Evolutionary conservation across 1,284 basidiomycete species (phyloP), one percentile per base, ranked within the genome.

Genomic region (Puccinia sorghi): DNA sequence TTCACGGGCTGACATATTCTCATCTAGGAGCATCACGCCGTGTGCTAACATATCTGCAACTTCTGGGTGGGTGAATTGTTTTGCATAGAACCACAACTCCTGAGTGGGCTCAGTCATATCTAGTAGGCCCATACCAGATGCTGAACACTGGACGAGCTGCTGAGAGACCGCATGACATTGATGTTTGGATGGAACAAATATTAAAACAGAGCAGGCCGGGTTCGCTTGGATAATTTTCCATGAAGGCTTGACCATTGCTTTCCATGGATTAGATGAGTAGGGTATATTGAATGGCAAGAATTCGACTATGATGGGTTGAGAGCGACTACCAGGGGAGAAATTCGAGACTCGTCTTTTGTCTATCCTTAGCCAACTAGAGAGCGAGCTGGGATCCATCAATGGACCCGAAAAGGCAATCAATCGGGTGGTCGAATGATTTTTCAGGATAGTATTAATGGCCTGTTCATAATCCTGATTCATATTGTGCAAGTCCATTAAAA

Each of bases 131-230:
- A 64, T 92, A 81, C 88, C 88, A 89, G 74, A 94, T 88, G 0
- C 93, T 92, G 79, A 91, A 92, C 82, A 92, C 91, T 1, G 92
- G 97, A 97, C 89, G 79, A 99, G 88, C 82, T 97, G 94, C 63
- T 88, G 87, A 1, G 93, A 93, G 2, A 93, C 89, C 1, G 87
- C 84, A n/a, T 87, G 86, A 82, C 93, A 94, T 81, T 94, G 92
- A n/a, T 86, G 86, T 22, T 90, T 88, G 25, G 94, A 94, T 3
- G 97, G 93, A 0, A 96, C 92, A 84, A 99, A 96, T n/a, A 97
- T 87, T 81, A 99, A 88, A 0, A 90, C 89, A 0, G 88, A 86
- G 69, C 88, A 88, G 0, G 86, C 86, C 43, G 50, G 25, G 41
- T 27, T 71, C 11, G 84, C 89, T 63, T 82, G 81, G 72, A 85